phyloP scores from a whole-genome alignment of 164 flowering plant genomes.

The Piper longum region DNA sequence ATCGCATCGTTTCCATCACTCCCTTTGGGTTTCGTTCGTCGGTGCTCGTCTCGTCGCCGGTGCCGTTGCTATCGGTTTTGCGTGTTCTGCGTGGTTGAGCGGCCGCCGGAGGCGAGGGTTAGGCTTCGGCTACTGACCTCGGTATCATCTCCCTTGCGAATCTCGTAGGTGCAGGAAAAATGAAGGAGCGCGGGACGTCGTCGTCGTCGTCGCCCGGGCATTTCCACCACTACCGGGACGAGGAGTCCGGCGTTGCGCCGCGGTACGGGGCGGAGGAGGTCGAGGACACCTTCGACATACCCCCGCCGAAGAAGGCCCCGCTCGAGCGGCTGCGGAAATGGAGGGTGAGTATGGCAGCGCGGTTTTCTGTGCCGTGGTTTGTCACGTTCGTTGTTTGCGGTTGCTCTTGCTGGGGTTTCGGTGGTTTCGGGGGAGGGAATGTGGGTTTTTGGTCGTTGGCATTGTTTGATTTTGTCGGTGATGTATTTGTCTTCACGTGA shows the following conservation, averaged over 20 bases:
- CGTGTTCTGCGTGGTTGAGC: too few relatives aligned
- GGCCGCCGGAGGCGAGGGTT: too few relatives aligned
- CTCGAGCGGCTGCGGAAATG: constrained; percentile 58
- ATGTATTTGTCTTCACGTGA: too few relatives aligned
- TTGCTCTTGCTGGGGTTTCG: too few relatives aligned
- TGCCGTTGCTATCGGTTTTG: too few relatives aligned
- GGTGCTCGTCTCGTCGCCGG: too few relatives aligned
- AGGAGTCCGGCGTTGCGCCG: constrained; percentile 1
- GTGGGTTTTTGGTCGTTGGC: too few relatives aligned
- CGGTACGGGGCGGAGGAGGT: constrained; percentile 27
- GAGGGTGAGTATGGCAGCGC: constrained; percentile 40
- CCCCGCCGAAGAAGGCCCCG: constrained; percentile 57
- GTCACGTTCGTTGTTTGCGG: background rate
- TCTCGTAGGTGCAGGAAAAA: constrained; percentile 4
- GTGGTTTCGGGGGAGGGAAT: too few relatives aligned
- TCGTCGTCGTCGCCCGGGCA: constrained; percentile 17
- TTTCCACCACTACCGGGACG: background rate
- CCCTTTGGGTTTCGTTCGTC: too few relatives aligned
- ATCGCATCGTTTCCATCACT: too few relatives aligned
- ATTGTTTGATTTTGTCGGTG: too few relatives aligned
- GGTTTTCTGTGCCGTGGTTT: background rate
- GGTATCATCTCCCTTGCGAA: constrained; percentile 79
- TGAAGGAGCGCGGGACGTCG: background rate
- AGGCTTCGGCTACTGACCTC: background rate
- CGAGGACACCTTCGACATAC: constrained; percentile 41